Percentiles rank a stretch among this genome's conserved stretches.
Evolutionary conservation across 805 yeast species (phyloP).

Genomic region (Starmera pachycereana): DNA sequence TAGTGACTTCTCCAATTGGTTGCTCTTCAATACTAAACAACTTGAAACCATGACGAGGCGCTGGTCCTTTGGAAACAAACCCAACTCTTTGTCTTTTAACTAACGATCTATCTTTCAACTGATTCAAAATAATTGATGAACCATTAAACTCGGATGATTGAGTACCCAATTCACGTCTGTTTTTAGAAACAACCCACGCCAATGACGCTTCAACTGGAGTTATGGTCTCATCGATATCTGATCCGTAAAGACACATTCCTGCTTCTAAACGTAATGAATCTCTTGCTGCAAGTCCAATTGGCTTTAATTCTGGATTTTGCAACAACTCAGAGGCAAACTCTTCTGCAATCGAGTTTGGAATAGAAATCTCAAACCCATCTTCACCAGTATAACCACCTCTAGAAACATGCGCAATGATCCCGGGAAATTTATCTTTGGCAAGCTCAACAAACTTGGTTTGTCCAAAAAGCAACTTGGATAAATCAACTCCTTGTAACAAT

Average conservation of each 20-base stretch:
- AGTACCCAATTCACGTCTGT: constrained; percentile 43
- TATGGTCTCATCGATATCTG: constrained; percentile 68
- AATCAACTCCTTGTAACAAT: constrained; percentile 39
- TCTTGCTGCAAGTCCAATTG: constrained; percentile 97
- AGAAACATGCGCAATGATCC: constrained; percentile 57
- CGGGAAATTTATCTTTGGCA: constrained; percentile 20
- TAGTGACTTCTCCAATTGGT: constrained; percentile 42
- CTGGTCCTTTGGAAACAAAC: constrained; percentile 64
- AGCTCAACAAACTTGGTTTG: constrained; percentile 26
- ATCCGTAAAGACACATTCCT: constrained; percentile 96
- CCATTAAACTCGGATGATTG: constrained; percentile 61
- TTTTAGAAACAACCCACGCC: constrained; percentile 82
- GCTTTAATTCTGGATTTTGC: constrained; percentile 49
- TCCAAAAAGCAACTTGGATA: constrained; percentile 66
- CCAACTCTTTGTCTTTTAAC: constrained; percentile 66
- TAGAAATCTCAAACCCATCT: constrained; percentile 91
- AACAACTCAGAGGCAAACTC: constrained; percentile 53
- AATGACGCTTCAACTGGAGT: constrained; percentile 88
- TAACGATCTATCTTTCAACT: constrained; percentile 53
- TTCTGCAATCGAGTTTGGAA: constrained; percentile 48
- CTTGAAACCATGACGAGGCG: constrained; percentile 76
- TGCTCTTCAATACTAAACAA: constrained; percentile 43
- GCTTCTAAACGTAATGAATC: constrained; percentile 94
- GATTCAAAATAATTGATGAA: constrained; percentile 52
- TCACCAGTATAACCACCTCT: constrained; percentile 98